Evolutionary conservation across 768 basidiomycete species (phyloP).

Genomic region (Leucogyrophana mollusca): DNA sequence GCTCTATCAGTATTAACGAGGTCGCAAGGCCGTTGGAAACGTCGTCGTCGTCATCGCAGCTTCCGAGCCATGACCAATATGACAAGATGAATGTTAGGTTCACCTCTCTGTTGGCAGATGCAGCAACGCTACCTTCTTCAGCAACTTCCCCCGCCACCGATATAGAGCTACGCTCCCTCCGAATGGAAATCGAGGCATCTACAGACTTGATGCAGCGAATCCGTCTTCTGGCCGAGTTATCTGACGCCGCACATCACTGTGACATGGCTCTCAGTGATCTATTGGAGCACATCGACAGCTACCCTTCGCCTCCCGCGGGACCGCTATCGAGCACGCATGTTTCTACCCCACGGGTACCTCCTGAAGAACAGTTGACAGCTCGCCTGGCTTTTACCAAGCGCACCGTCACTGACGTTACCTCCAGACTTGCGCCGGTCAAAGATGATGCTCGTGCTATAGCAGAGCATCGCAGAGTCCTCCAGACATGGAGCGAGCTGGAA

Average conservation of each 20-base stretch:
- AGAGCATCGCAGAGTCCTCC: slow-evolving; percentile 66
- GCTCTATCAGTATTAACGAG: slow-evolving; percentile 59
- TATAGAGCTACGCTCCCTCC: slow-evolving; percentile 62
- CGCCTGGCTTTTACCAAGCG: slow-evolving; percentile 64
- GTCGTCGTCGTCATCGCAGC: slow-evolving; percentile 32
- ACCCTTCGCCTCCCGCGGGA: slow-evolving; percentile 58
- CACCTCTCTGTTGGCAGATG: slow-evolving; percentile 41
- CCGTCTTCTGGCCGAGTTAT: slow-evolving; percentile 53
- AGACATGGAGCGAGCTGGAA: slow-evolving; percentile 79
- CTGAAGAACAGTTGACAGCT: slow-evolving; percentile 65
- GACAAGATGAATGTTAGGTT: slow-evolving; percentile 49
- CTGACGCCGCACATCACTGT: slow-evolving; percentile 48
- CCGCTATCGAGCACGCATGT: slow-evolving; percentile 51
- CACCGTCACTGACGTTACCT: slow-evolving; percentile 46
- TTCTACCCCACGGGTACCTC: slow-evolving; percentile 39
- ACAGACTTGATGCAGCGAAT: slow-evolving; percentile 49
- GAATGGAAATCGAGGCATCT: slow-evolving; percentile 54
- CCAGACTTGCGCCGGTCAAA: slow-evolving; percentile 39
- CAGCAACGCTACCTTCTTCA: slow-evolving; percentile 44
- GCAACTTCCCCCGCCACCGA: slow-evolving; percentile 42
- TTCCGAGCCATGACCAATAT: slow-evolving; percentile 53
- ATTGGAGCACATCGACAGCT: slow-evolving; percentile 84
- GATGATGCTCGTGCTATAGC: slow-evolving; percentile 59
- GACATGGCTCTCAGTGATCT: slow-evolving; percentile 83
- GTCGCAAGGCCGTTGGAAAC: slow-evolving; percentile 41